These are phyloP conservation scores for Aphanomyces cochlioides DNA, from an alignment of 352 stramenopile genomes.

Conservation along the genomic window DNA sequence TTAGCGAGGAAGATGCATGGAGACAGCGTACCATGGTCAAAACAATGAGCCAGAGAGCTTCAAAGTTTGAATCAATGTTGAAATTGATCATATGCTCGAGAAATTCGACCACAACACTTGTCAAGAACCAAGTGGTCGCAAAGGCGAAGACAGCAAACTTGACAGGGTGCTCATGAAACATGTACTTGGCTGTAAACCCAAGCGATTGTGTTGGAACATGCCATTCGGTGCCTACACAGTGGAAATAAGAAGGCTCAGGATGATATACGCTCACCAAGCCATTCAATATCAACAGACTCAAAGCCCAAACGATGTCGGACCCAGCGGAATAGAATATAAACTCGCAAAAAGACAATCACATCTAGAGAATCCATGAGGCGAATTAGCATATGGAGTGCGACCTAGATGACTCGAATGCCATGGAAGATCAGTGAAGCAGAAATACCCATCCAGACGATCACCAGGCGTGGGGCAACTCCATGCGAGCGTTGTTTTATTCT, in stretches of 20 bases:
- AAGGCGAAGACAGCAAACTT: constrained; percentile 19
- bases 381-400: background rate
- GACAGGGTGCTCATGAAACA: constrained; percentile 23
- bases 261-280: constrained; percentile 6
- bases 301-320: constrained; percentile 24
- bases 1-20: background rate
- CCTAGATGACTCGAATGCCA: constrained; percentile 19
- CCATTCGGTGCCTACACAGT: constrained; percentile 17
- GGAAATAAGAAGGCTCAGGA: background rate
- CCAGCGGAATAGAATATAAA: constrained; percentile 25
- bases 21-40: constrained; percentile 17
- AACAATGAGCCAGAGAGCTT: constrained; percentile 24
- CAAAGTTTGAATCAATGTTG: constrained; percentile 17
- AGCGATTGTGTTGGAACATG: constrained; percentile 22
- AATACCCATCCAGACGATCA: constrained; percentile 1
- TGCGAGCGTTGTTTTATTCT: background rate
- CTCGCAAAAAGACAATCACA: constrained; percentile 21
- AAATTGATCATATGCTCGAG: constrained; percentile 19
- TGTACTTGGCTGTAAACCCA: constrained; percentile 29
- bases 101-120: constrained; percentile 22
- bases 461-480: background rate
- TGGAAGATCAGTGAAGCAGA: constrained; percentile 27
- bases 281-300: constrained; percentile 29
- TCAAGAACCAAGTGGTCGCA: constrained; percentile 18
- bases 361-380: constrained; percentile 9